Conservation (phyloP, 1,284 basidiomycete genomes). For the Austropuccinia psidii region DNA sequence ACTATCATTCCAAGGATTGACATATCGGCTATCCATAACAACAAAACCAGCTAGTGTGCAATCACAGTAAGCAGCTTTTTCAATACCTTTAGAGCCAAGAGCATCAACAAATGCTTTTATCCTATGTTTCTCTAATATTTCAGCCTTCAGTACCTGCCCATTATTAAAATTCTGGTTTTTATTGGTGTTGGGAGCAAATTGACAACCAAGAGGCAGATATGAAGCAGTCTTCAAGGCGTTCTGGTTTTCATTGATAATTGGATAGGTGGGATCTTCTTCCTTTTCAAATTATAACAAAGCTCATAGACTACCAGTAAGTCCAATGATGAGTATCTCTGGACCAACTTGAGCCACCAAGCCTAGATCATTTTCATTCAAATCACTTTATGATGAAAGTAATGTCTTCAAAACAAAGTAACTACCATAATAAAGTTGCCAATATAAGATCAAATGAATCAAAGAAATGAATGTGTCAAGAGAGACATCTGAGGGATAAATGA, state of each 20-base stretch:
- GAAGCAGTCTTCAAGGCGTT: neutral
- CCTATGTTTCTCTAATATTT: neutral
- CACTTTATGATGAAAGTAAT: neutral
- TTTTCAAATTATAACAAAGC: neutral
- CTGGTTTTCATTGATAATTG: neutral
- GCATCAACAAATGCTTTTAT: constrained; percentile 24
- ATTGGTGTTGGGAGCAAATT: neutral
- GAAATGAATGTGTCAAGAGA: constrained; percentile 68
- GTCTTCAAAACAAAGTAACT: constrained; percentile 60
- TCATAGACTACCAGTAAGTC: neutral
- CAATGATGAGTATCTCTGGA: neutral
- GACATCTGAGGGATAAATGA: constrained; percentile 64
- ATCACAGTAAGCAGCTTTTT: constrained; percentile 8
- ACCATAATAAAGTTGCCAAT: constrained; percentile 78
- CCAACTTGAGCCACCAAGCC: constrained; percentile 3
- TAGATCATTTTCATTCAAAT: neutral
- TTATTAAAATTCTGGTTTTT: neutral
- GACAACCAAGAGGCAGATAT: neutral
- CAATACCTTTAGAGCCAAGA: neutral
- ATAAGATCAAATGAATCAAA: constrained; percentile 72
- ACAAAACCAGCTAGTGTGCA: neutral
- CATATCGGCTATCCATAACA: neutral
- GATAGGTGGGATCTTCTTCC: constrained; percentile 5
- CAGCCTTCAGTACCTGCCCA: neutral
- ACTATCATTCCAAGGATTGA: neutral